Conservation (phyloP, 371 early-diverging fungal species). For the Mucor sp. region DNA sequence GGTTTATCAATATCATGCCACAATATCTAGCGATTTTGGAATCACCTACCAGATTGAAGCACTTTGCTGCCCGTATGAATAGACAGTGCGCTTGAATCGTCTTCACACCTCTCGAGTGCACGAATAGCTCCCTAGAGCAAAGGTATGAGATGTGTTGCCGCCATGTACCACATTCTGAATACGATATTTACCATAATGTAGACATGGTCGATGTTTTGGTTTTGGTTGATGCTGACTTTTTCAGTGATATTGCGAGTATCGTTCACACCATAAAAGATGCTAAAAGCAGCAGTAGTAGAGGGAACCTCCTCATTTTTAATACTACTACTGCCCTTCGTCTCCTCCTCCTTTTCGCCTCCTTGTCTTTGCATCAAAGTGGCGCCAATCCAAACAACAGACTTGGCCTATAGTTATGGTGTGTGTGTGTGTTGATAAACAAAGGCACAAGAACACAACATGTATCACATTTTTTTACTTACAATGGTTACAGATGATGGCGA, state of each 20-base stretch:
- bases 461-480: neutral
- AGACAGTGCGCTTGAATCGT: neutral
- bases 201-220: slow-evolving; percentile 19
- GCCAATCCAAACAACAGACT: slow-evolving; percentile 17
- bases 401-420: neutral
- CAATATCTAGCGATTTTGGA: neutral
- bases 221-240: neutral
- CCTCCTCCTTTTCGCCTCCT: neutral
- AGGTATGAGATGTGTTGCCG: neutral
- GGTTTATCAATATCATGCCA: neutral
- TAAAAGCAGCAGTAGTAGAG: slow-evolving; percentile 8
- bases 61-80: slow-evolving; percentile 20
- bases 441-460: neutral
- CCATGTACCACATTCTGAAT: neutral
- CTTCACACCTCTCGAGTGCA: slow-evolving; percentile 6
- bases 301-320: neutral
- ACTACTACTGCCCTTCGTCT: neutral
- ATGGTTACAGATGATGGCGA: slow-evolving; percentile 1
- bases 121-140: slow-evolving; percentile 17
- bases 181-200: slow-evolving; percentile 15
- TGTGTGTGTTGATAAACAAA: neutral
- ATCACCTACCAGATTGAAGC: neutral
- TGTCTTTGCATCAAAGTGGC: slow-evolving; percentile 6
- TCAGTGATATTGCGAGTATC: slow-evolving; percentile 17
- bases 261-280: slow-evolving; percentile 16